Evolutionary conservation across 2,329 filamentous ascomycete species (phyloP).

Genomic region (Cladorrhinum sp.): DNA sequence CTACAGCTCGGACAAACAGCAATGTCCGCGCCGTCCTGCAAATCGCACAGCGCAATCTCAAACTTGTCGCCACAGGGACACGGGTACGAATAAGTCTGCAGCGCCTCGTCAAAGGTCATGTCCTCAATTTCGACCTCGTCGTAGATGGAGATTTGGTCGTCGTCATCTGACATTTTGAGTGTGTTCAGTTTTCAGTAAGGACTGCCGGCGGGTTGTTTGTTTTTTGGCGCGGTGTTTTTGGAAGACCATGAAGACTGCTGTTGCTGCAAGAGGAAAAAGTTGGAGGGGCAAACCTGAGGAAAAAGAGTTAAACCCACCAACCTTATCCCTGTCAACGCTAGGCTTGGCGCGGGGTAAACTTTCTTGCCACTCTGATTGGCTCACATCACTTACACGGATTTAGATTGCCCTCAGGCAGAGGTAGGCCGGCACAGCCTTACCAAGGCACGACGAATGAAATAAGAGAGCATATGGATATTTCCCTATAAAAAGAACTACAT

Average conservation of each 20-base stretch:
- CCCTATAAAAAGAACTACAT: not conserved
- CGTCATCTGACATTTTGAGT: constrained; percentile 59
- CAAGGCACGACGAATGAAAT: not conserved
- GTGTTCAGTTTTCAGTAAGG: not conserved
- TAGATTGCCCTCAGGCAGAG: not conserved
- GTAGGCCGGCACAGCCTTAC: not conserved
- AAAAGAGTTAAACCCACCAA: no score
- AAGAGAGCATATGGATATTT: not conserved
- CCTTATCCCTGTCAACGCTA: not conserved
- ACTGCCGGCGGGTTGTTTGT: no score
- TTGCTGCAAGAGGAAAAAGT: constrained; percentile 7
- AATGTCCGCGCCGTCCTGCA: constrained; percentile 83
- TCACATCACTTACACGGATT: constrained; percentile 13
- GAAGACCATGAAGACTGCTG: no score
- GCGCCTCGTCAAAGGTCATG: constrained; percentile 81
- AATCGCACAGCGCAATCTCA: constrained; percentile 80
- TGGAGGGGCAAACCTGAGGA: constrained; percentile 23
- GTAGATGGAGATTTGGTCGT: constrained; percentile 69
- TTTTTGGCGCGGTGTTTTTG: no score
- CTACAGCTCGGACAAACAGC: constrained; percentile 98
- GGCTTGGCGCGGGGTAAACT: constrained; percentile 14
- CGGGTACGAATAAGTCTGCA: constrained; percentile 92
- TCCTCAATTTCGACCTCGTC: constrained; percentile 99
- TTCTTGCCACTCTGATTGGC: not conserved
- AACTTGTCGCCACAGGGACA: constrained; percentile 97